A percentile compares a stretch with the other conserved stretches of the same genome.
phyloP scores from a whole-genome alignment of 1,139 yeast genomes.

The Scheffersomyces illinoinensis region DNA sequence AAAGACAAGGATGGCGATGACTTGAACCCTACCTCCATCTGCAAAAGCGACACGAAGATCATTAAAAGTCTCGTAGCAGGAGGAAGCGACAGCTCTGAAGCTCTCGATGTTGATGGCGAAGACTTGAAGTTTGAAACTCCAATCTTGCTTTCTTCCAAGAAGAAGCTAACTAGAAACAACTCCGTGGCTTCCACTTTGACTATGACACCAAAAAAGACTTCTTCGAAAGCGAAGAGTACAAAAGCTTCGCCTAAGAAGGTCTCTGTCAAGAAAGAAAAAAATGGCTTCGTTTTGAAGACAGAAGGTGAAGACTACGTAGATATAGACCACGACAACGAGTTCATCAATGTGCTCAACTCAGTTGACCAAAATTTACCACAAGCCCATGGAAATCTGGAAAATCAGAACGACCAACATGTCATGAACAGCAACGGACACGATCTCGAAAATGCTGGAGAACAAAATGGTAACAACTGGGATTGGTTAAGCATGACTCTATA shows the following conservation, averaged over 20 bases:
- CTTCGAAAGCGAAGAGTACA: background rate
- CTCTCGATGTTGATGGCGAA: background rate
- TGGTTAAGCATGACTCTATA: conserved; percentile 27
- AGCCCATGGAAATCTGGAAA: background rate
- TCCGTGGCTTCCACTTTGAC: background rate
- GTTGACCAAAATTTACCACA: background rate
- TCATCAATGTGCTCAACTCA: conserved; percentile 12
- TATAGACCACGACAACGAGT: conserved; percentile 10
- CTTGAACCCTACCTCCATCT: conserved; percentile 22
- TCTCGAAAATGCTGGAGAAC: conserved; percentile 6
- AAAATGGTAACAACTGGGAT: conserved; percentile 22
- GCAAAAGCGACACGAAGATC: conserved; percentile 12
- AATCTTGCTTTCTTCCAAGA: conserved; percentile 3
- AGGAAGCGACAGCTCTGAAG: background rate
- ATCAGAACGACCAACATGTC: background rate
- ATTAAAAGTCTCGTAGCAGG: conserved; percentile 7
- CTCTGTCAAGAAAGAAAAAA: background rate
- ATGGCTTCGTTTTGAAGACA: background rate
- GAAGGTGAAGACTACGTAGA: background rate
- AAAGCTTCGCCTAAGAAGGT: background rate
- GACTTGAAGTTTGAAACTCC: conserved; percentile 2
- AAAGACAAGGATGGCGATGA: conserved; percentile 22
- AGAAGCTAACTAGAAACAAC: background rate
- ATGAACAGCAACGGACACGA: conserved; percentile 1
- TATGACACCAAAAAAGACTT: background rate